phyloP scores from a whole-genome alignment of 305 asterid genomes.

The Fraxinus sp. region DNA sequence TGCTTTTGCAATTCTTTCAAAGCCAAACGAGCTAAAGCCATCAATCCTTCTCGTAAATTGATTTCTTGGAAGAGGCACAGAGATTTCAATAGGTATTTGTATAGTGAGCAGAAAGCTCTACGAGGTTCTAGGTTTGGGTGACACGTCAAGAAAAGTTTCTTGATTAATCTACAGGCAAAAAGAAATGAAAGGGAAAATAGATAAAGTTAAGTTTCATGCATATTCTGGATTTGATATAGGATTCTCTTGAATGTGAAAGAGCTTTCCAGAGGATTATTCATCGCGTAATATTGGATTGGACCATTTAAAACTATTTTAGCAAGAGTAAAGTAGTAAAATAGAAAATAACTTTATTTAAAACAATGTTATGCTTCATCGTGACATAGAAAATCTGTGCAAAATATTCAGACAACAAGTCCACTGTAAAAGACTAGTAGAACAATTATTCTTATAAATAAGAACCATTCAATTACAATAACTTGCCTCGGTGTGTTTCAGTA shows the following conservation, averaged over 20 bases:
- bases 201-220: constrained; percentile 36
- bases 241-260: constrained; percentile 11
- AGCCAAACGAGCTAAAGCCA: constrained; percentile 59
- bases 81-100: neutral
- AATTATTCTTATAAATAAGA: neutral
- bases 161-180: neutral
- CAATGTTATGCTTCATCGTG: neutral
- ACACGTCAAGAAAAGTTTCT: neutral
- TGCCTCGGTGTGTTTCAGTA: constrained; percentile 5
- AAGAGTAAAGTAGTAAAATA: neutral
- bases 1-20: constrained; percentile 43
- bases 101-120: neutral
- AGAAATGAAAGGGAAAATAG: neutral
- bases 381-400: neutral
- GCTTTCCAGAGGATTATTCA: constrained; percentile 25
- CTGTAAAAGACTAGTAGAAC: neutral
- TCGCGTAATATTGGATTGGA: neutral
- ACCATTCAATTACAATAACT: neutral
- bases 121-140: constrained; percentile 34
- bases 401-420: neutral
- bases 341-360: neutral
- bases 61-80: neutral
- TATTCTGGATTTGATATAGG: neutral
- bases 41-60: constrained; percentile 10
- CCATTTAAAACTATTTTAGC: neutral